Evolutionary conservation across 257 asterid species (phyloP), one percentile per base, ranked within the genome.

Genomic region (Plectranthus barbatus): DNA sequence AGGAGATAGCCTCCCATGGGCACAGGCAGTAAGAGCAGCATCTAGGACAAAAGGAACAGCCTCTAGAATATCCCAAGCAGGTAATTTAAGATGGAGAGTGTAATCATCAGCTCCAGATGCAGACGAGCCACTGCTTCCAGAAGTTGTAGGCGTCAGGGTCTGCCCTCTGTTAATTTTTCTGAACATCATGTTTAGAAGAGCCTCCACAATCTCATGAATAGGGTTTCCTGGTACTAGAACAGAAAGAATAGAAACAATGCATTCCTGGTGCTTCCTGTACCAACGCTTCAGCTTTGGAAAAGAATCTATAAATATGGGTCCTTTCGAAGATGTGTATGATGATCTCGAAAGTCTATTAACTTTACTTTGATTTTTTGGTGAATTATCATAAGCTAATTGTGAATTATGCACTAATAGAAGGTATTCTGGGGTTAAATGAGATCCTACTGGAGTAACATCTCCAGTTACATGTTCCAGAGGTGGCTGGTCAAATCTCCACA

Each of bases 21-120:
- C 90, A 68, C 93, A 83, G 58, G 96, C 95, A 59, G 99, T 87
- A 64, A 93, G 91, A 50, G 97, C 84, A 75, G 99, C 97, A 78
- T 90, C 97, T 77, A 90, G 97, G 66, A 81, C 96, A 74, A 80
- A 93, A n/a, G 99, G 99, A 74, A 87, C 79, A 70, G 99, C 99
- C 71, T 87, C 97, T 36, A 93, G 78, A 80, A 93, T 93, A 85
- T 93, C 97, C 97, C 99, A 93, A 75, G 97, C 99, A 72, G 99
- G 99, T 52, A 87, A 48, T 53, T 81, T 93, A 64, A 87, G 96
- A 67, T 77, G 79, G 61, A 72, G 80, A 74, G 72, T 71, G 54
- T 68, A 62, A 63, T 89, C 96, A 19, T 93, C 97, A 20, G 67
- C 59, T 72, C 84, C 92, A 72, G 93, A 77, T 63, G 78, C 87